Conservation (phyloP, 352 stramenopile species). For the Elongisporangium anandrum region DNA sequence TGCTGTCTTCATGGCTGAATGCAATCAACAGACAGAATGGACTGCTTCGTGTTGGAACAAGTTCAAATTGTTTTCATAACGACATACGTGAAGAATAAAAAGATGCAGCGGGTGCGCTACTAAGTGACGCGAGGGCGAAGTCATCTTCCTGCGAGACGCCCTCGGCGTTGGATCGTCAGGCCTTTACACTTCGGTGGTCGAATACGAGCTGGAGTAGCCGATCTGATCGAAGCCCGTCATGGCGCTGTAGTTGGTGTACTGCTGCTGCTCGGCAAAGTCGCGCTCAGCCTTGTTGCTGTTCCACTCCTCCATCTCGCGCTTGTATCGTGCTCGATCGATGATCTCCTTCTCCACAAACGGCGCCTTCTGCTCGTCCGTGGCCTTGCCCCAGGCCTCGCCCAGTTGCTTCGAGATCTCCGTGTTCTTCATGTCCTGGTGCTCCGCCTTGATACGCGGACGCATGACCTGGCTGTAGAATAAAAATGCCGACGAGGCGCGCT, state of each 20-base stretch:
- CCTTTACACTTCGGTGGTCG: slow-evolving; percentile 55
- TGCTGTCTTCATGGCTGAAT: no score
- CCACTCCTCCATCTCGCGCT: slow-evolving; percentile 91
- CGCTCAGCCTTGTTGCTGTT: slow-evolving; percentile 82
- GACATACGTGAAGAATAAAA: slow-evolving; percentile 2
- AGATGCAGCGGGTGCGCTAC: slow-evolving; percentile 6
- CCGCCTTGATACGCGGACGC: slow-evolving; percentile 83
- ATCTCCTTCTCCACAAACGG: slow-evolving; percentile 93
- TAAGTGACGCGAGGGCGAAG: slow-evolving; percentile 3
- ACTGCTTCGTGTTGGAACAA: neutral
- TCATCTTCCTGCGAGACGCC: no score
- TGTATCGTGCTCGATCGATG: slow-evolving; percentile 89
- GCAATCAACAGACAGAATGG: no score
- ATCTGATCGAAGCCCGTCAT: slow-evolving; percentile 85
- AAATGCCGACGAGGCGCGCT: slow-evolving; percentile 93
- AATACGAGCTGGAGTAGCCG: slow-evolving; percentile 68
- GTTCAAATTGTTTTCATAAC: slow-evolving; percentile 1
- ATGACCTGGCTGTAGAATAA: slow-evolving; percentile 93
- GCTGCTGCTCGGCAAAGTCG: slow-evolving; percentile 81
- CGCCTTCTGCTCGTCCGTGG: slow-evolving; percentile 87
- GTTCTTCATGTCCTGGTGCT: slow-evolving; percentile 94
- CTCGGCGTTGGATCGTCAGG: no score
- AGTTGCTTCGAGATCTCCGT: slow-evolving; percentile 95
- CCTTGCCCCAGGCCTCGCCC: slow-evolving; percentile 90
- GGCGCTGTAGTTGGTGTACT: slow-evolving; percentile 73